Percentiles rank a stretch among this genome's conserved stretches.
phyloP scores from a whole-genome alignment of 2,329 filamentous ascomycete species.

The Aspergillus persii region DNA sequence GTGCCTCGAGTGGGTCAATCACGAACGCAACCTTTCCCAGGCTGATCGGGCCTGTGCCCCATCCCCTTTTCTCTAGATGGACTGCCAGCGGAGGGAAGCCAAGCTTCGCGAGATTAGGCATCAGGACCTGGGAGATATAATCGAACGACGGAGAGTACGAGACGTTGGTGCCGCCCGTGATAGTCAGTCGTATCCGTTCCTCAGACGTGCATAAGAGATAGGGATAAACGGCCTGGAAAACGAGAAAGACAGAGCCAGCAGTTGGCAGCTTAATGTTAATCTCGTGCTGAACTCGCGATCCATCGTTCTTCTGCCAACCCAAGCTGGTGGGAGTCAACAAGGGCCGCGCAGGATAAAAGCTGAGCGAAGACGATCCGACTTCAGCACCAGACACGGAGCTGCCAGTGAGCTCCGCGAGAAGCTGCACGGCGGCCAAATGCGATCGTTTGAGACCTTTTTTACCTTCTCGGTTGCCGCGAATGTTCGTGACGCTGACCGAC shows the following conservation, averaged over 20 bases:
- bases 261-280: slow-evolving; percentile 46
- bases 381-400: slow-evolving; percentile 39
- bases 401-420: slow-evolving; percentile 50
- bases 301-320: neutral
- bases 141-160: slow-evolving; percentile 56
- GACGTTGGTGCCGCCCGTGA: slow-evolving; percentile 60
- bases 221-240: slow-evolving; percentile 60
- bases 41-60: slow-evolving; percentile 47
- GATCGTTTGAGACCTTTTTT: slow-evolving; percentile 58
- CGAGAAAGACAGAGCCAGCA: slow-evolving; percentile 55
- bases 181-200: slow-evolving; percentile 38
- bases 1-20: slow-evolving; percentile 41
- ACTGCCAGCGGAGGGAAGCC: slow-evolving; percentile 49
- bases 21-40: slow-evolving; percentile 52
- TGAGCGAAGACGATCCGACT: slow-evolving; percentile 36
- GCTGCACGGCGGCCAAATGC: slow-evolving; percentile 55
- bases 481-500: slow-evolving; percentile 51
- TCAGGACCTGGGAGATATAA: slow-evolving; percentile 55
- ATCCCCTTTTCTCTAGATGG: slow-evolving; percentile 51
- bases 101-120: slow-evolving; percentile 52
- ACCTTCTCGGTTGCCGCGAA: slow-evolving; percentile 51
- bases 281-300: slow-evolving; percentile 25
- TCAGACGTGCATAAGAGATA: slow-evolving; percentile 50
- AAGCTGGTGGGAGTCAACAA: neutral
- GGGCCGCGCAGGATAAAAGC: slow-evolving; percentile 26